Evolutionary conservation across 225 moss, liverwort and hornwort species (phyloP), one percentile per base, ranked within the genome.

Genomic region (Asterella californica): DNA sequence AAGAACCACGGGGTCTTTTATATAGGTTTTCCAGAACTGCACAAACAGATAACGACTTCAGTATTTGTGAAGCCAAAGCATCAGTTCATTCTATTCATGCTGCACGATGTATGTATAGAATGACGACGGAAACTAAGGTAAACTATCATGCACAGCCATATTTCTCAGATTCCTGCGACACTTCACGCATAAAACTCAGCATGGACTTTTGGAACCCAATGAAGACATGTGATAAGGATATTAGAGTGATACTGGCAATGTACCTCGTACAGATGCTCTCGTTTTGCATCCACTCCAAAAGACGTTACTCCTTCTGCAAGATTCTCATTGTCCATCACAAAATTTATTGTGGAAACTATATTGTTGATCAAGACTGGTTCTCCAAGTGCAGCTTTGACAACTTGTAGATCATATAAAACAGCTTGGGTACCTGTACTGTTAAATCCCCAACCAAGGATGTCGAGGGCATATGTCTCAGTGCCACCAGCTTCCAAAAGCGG

Each of bases 371-470:
- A 3, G 7, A 42, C 42, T 42, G 4, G 42, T 2, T 42, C 42
- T 42, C 45, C 45, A 29, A 64, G 36, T 36, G 24, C 30, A 59
- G 57, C 24, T 17, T 59, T 17, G 24, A 59, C 57, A 2, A 17
- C 11, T 17, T 9, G 4, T 15, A 67, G 11, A 24, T 29, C 27
- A 62, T 3, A 62, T 49, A n/a, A 54, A 14, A 77, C 81, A 79
- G 14, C 33, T 9, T 37, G 5, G 34, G 70, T 75, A 91, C 96
- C 96, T 59, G 93, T 83, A 30, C 82, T 89, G 45, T 94, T 92
- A 81, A 99, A 99, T 50, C 97, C 97, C 94, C 94, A 93, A 55
- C 97, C 97, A 84, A 99, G 94, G 81, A 99, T 82, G 85, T 94
- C 97, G 49, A 94, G 0, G 79, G 93, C 97, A 93, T 94, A 93